Conservation (phyloP, 148 eudicot genomes). For the Rhododendron vialii region DNA sequence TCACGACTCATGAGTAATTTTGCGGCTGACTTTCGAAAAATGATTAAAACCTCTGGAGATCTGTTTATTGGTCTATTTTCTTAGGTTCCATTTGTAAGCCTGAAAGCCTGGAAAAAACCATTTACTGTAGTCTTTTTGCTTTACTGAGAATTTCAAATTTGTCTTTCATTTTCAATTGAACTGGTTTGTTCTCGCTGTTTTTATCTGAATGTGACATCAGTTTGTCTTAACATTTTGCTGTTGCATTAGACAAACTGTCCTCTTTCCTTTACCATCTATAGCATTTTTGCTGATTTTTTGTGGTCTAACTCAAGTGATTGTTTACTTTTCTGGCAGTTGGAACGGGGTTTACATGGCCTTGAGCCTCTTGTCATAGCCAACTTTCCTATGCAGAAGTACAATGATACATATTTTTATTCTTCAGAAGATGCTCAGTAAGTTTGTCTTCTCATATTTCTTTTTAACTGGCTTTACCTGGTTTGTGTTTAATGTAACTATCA, state of each 20-base stretch:
- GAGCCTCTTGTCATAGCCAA: slow-evolving; percentile 61
- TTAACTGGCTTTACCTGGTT: background rate
- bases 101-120: background rate
- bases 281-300: background rate
- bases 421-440: slow-evolving; percentile 77
- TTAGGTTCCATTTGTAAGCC: background rate
- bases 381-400: slow-evolving; percentile 73
- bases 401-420: slow-evolving; percentile 54
- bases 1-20: background rate
- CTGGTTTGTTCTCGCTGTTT: background rate
- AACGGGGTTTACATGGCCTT: slow-evolving; percentile 72
- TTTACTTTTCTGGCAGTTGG: slow-evolving; percentile 48
- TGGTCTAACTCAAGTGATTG: background rate
- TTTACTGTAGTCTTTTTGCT: background rate
- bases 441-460: background rate
- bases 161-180: background rate
- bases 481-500: background rate
- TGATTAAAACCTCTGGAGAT: background rate
- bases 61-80: background rate
- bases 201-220: background rate
- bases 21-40: background rate
- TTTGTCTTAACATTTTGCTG: background rate
- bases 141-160: background rate
- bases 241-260: background rate
- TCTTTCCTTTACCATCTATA: background rate